Conservation (phyloP, 257 asterid species). For the Plectranthus barbatus region DNA sequence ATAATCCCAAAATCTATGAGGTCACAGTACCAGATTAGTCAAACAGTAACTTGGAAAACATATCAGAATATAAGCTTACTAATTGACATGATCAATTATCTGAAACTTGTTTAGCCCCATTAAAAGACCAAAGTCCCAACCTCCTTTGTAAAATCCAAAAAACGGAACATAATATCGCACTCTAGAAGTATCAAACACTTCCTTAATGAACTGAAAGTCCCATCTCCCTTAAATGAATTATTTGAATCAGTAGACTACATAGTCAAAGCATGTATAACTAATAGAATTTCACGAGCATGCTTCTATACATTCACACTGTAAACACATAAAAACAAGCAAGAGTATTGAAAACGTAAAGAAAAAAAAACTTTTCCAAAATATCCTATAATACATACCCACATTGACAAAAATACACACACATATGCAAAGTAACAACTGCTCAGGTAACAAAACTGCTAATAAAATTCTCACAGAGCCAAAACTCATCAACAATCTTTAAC, state of each 20-base stretch:
- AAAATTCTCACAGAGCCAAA: neutral
- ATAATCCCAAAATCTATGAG: conserved; percentile 8
- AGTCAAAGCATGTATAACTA: neutral
- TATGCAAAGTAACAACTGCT: neutral
- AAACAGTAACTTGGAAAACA: neutral
- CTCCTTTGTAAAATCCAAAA: neutral
- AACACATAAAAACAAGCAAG: neutral
- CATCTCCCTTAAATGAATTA: neutral
- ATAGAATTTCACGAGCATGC: neutral
- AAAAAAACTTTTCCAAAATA: neutral
- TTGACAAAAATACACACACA: neutral
- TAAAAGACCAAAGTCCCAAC: neutral
- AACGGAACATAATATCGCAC: neutral
- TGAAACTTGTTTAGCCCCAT: neutral
- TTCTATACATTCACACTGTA: neutral
- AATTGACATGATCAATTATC: neutral
- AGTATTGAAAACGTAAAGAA: neutral
- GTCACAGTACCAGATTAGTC: conserved; percentile 3
- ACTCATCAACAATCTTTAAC: neutral
- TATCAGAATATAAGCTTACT: neutral
- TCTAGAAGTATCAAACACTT: conserved; percentile 3
- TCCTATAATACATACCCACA: conserved; percentile 1
- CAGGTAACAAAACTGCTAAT: neutral
- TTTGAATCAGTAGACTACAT: conserved; percentile 2
- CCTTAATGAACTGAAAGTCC: conserved; percentile 1